Conservation (phyloP, 2,329 filamentous ascomycete genomes). For the Blastomyces parvus region DNA sequence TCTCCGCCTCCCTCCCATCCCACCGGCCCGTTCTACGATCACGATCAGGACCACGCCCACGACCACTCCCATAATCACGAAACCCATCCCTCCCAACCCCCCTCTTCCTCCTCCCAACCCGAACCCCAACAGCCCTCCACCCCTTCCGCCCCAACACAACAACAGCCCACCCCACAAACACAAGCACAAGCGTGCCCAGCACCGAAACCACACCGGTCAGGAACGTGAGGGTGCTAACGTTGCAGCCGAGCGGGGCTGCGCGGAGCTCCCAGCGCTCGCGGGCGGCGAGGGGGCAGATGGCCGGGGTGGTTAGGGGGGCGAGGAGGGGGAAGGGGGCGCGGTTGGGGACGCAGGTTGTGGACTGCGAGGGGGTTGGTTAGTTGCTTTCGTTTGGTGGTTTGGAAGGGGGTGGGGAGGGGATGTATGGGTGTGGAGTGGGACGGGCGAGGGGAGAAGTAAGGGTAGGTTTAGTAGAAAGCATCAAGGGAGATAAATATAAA, state of each 20-base stretch:
- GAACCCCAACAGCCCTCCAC: conserved; percentile 12
- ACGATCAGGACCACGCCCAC: background rate
- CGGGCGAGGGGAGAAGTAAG: too few species aligned
- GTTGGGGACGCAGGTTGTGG: conserved; percentile 35
- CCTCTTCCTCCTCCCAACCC: conserved; percentile 7
- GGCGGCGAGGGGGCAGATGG: conserved; percentile 32
- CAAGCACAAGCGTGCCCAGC: conserved; percentile 21
- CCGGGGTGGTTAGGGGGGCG: conserved; percentile 26
- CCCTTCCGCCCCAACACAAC: conserved; percentile 16
- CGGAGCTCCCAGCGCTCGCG: conserved; percentile 37
- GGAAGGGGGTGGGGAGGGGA: background rate
- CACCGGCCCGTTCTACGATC: conserved; percentile 5
- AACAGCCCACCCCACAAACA: conserved; percentile 17
- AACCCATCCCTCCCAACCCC: background rate
- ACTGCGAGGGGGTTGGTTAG: conserved; percentile 20
- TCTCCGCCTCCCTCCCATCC: conserved; percentile 12
- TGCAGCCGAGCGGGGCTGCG: conserved; percentile 31
- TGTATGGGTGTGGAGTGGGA: background rate
- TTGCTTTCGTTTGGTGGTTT: background rate
- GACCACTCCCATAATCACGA: background rate
- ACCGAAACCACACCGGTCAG: conserved; percentile 28
- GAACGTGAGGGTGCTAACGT: conserved; percentile 33
- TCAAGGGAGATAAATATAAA: too few species aligned
- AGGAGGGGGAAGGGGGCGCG: conserved; percentile 29
- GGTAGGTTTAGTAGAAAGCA: too few species aligned